Evolutionary conservation across 352 stramenopile species (phyloP), one percentile per base, ranked within the genome.

Genomic region (Peronospora destructor): DNA sequence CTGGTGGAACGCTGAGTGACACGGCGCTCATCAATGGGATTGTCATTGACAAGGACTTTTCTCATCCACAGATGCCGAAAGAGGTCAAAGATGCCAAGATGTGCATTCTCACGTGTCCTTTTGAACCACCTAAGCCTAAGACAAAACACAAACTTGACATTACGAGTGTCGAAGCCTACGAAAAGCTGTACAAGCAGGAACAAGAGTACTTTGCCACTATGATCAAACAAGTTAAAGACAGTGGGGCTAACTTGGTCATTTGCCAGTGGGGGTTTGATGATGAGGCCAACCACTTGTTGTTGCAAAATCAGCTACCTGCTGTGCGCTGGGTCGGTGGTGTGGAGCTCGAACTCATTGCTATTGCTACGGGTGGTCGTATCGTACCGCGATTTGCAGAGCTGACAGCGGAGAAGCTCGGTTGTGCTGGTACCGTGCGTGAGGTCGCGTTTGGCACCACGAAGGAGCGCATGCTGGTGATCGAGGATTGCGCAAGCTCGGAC

Each of bases 251-350:
- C 67, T 65, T 99, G 25, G 96, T 99, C 37, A 98, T 99, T 70
- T 99, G 96, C 76, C 95, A 99, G 72, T 99, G 96, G 97, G 97
- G 97, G 33, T 99, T 99, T 67, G 97, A 99, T 71, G 97, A 99
- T 68, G 96, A 99, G 66, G 96, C 96, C 42, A 99, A 99, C 82
- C 95, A 99, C 71, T 72, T 99, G 59, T 78, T 99, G 26, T 74
- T 99, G 39, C 95, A 99, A 67, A 97, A 98, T 73, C 56, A 98
- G 26, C 72, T 99, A 11, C 94, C 96, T 4, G 96, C 96, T 33
- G 96, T 99, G 47, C 91, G 97, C 43, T 99, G 97, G 97, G 96
- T 99, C 2, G 97, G 97, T 44, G 97, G 97, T 38, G 95, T 99
- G 13, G 97, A 99, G 80, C 93, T 99, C 30, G 97, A 99, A 77